Base-by-base conservation (phyloP, 164 flowering plant genomes). In the Magnolia kwangsiensis region DNA sequence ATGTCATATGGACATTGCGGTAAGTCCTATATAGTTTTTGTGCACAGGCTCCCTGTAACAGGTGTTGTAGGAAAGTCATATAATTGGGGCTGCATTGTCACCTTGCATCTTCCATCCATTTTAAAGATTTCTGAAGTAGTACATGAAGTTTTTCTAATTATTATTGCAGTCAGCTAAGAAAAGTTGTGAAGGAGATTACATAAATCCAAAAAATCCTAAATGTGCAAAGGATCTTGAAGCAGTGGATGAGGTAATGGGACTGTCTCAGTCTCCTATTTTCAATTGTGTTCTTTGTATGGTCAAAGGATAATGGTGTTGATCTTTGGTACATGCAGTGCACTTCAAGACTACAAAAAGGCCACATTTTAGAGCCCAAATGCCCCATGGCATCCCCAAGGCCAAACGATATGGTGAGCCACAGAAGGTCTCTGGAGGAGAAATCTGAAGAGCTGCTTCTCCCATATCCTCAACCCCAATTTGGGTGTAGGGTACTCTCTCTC, bases 351-450 rank as follows among this genome's bases (percentile, higher is more conserved):
- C 1, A 0, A 1, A 50, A 29, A n/a, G n/a, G n/a, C 13, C 37
- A 82, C 16, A 79, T 85, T 72, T 74, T 85, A 73, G 84, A 83
- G 50, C 81, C 81, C 9, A 29, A 61, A 0, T 85, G 88, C 74
- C 21, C 50, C 21, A 59, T 68, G 69, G 76, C 51, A 23, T 37
- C 78, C 31, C 76, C 80, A 24, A 55, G 67, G 61, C 72, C 70
- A 23, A 45, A 24, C 6, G 51, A 72, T 51, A 27, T 51, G 51
- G 51, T 8, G 7, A 51, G 24, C 1, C 49, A 23, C 16, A 75
- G 80, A 50, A 71, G 82, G 67, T 72, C 75, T n/a, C 18, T 72
- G 1, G 19, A 66, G 16, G 72, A 77, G 51, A 67, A 51, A 3
- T 37, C 45, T 37, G 7, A 5, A 37, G 45, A 37, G 45, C 45